These are phyloP conservation scores for Yamadazyma mexicana DNA, from an alignment of 1,139 yeast species.

Conservation along the genomic window DNA sequence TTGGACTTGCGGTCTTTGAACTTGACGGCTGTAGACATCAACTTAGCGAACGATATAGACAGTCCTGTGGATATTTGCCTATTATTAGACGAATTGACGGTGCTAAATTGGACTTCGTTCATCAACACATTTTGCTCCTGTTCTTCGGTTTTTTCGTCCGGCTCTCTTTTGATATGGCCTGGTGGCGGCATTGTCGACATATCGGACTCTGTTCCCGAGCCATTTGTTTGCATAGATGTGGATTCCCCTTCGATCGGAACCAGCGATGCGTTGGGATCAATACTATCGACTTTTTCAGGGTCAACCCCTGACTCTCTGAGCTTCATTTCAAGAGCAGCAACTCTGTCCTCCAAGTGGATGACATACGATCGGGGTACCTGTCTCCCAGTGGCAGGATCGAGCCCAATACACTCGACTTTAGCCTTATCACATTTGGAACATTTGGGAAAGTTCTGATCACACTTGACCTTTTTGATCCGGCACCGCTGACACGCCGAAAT, in stretches of 20 bases:
- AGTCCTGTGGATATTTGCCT: slow-evolving; percentile 12
- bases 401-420: slow-evolving; percentile 72
- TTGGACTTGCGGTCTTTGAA: slow-evolving; percentile 39
- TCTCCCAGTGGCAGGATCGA: slow-evolving; percentile 86
- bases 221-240: too few relatives aligned
- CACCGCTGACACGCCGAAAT: slow-evolving; percentile 86
- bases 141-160: slow-evolving; percentile 5
- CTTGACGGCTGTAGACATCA: slow-evolving; percentile 75
- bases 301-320: slow-evolving; percentile 45
- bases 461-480: slow-evolving; percentile 72
- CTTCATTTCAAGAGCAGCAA: slow-evolving; percentile 54
- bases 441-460: slow-evolving; percentile 81
- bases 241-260: not conserved
- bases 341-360: slow-evolving; percentile 66
- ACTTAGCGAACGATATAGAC: slow-evolving; percentile 64
- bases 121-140: slow-evolving; percentile 11
- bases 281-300: slow-evolving; percentile 7
- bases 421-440: slow-evolving; percentile 72
- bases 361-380: slow-evolving; percentile 83
- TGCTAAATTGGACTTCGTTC: slow-evolving; percentile 14
- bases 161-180: not conserved
- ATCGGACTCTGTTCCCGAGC: too few relatives aligned
- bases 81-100: slow-evolving; percentile 7
- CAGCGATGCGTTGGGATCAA: not conserved
- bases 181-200: too few relatives aligned